Conservation (phyloP, 352 stramenopile genomes). For the Pythium scleroteichum region DNA sequence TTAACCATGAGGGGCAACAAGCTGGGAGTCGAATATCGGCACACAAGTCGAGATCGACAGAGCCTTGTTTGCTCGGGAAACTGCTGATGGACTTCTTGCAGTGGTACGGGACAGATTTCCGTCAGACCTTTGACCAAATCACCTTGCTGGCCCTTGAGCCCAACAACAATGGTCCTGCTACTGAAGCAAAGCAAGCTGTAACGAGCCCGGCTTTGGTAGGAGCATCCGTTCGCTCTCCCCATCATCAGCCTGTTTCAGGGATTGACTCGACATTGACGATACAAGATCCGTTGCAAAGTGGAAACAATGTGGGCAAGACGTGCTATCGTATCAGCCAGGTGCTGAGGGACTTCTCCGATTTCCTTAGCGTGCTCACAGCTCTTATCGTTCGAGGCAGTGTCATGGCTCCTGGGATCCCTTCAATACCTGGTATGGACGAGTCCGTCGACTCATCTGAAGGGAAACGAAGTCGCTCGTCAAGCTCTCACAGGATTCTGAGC, state of each 20-base stretch:
- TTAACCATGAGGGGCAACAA: background rate
- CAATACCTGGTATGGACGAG: background rate
- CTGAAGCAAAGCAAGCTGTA: constrained; percentile 3
- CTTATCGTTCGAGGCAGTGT: constrained; percentile 81
- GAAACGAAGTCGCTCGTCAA: background rate
- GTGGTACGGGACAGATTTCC: constrained; percentile 84
- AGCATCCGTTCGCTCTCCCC: constrained; percentile 1
- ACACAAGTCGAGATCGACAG: constrained; percentile 7
- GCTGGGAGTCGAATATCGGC: constrained; percentile 15
- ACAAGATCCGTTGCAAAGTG: constrained; percentile 62
- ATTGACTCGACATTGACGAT: constrained; percentile 60
- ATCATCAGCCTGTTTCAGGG: background rate
- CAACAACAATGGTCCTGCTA: background rate
- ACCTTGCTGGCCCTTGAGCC: constrained; percentile 40
- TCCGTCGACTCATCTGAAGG: background rate
- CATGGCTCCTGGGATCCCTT: constrained; percentile 47
- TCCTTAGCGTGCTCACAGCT: constrained; percentile 77
- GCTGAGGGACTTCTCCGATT: constrained; percentile 80
- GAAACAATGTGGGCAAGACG: constrained; percentile 84
- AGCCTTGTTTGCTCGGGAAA: constrained; percentile 66
- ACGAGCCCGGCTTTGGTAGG: constrained; percentile 8
- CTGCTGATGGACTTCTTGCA: constrained; percentile 84
- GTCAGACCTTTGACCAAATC: constrained; percentile 70
- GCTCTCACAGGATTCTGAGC: constrained; percentile 19
- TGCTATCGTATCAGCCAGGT: constrained; percentile 87